Base-by-base conservation (phyloP, 2,329 filamentous ascomycete species). In the Teratosphaeriaceae sp. region DNA sequence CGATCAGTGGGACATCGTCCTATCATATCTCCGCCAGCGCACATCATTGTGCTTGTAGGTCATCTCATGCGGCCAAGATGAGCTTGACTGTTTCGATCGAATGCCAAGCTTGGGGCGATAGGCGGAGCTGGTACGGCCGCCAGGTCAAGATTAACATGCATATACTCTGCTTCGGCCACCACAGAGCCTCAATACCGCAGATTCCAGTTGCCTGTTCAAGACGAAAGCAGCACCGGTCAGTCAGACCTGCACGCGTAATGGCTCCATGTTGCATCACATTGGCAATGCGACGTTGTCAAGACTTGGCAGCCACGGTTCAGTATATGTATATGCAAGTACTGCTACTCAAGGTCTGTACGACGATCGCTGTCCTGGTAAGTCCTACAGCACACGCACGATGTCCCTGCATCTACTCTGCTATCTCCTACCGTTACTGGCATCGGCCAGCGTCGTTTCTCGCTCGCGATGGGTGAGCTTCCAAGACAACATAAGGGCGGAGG, bases 401-500 rank as follows among this genome's bases (percentile, higher is more conserved):
- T 27, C 24, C 13, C 24, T 27, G 8, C 13, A 8, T 13, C 24
- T 8, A 8, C 24, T 27, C 24, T 27, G 24, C 24, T 27, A 13
- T 27, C 24, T 27, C 8, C 13, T 27, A 13, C 24, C 24, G 13
- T 27, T 27, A 13, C 13, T 27, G 24, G 24, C 24, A 8, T 27
- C 24, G 13, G 24, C 24, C 13, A 27, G 13, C 24, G 24, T 27
- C 8, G 24, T 27, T 13, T 27, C 24, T 27, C 24, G 24, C 24
- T 27, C 24, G 13, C 24, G 24, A 27, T 27, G 24, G 24, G 13
- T 58, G 11, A 40, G 44, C 3, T 59, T 59, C 27, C 47, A 55
- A 42, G 43, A 58, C 44, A 43, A 41, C 19, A 51, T 59, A 15
- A 22, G 49, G 8, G 55, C 54, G 7, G 57, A 62, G 38, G 58